phyloP scores from a whole-genome alignment of 352 stramenopile species.

The Phytophthora aleatoria region DNA sequence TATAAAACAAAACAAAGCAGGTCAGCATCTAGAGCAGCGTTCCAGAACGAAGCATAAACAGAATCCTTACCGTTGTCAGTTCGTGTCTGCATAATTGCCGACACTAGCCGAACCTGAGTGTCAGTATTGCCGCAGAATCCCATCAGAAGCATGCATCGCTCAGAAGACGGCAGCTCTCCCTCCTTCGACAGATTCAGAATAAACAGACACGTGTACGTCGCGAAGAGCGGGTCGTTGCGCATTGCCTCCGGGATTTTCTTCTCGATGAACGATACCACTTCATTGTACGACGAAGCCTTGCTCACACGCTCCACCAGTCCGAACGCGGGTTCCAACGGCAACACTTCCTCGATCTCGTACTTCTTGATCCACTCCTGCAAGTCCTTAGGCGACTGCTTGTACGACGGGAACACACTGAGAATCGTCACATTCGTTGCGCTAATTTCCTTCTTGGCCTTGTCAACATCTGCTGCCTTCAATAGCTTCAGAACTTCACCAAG shows the following conservation, averaged over 20 bases:
- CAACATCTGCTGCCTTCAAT: conserved; percentile 42
- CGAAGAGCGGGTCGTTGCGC: conserved; percentile 63
- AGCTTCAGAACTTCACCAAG: conserved; percentile 54
- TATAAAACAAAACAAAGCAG: too few relatives aligned
- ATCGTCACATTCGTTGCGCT: conserved; percentile 57
- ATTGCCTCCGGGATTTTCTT: conserved; percentile 51
- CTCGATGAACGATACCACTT: conserved; percentile 68
- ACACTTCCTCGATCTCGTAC: conserved; percentile 56
- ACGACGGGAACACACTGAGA: conserved; percentile 58
- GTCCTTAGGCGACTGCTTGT: conserved; percentile 53
- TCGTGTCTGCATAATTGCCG: conserved; percentile 72
- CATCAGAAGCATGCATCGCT: conserved; percentile 72
- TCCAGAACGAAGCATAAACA: not conserved
- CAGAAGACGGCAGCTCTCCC: conserved; percentile 56
- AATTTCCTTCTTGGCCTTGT: conserved; percentile 59
- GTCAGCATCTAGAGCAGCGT: too few relatives aligned
- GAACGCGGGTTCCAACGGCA: conserved; percentile 62
- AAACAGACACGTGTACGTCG: conserved; percentile 68
- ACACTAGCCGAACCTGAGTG: conserved; percentile 64
- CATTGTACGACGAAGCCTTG: conserved; percentile 45
- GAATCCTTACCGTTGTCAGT: conserved; percentile 50
- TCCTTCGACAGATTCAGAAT: conserved; percentile 61
- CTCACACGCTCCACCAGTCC: conserved; percentile 57
- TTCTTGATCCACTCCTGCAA: conserved; percentile 76
- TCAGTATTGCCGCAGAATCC: conserved; percentile 72